Percentiles rank a stretch among this genome's conserved stretches.
These are phyloP conservation scores for Orobanche coerulescens DNA, from an alignment of 257 asterid genomes.

Conservation along the genomic window DNA sequence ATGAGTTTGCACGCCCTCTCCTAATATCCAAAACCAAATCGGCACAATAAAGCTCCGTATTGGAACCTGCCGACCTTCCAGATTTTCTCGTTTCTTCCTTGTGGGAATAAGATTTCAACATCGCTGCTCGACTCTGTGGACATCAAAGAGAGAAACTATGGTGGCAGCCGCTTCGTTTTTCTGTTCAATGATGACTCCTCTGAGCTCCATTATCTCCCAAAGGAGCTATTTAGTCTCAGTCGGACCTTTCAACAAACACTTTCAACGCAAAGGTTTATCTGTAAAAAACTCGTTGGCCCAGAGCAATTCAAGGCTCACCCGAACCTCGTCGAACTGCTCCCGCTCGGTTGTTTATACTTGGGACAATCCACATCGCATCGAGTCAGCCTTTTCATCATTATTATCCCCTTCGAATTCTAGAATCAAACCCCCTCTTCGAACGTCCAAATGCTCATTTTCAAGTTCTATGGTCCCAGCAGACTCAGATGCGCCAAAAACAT, in stretches of 20 bases:
- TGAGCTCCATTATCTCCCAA: slow-evolving; percentile 17
- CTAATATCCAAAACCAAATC: too few species aligned
- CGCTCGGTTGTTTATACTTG: neutral
- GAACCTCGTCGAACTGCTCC: slow-evolving; percentile 17
- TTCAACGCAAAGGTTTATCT: slow-evolving; percentile 27
- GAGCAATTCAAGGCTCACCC: slow-evolving; percentile 11
- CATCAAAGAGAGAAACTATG: slow-evolving; percentile 28
- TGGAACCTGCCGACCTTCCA: neutral
- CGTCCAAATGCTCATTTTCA: slow-evolving; percentile 32
- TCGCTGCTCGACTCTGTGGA: neutral
- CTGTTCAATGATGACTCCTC: slow-evolving; percentile 49
- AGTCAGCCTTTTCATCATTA: neutral
- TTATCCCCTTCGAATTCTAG: slow-evolving; percentile 18
- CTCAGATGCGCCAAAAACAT: slow-evolving; percentile 22
- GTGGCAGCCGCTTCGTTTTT: slow-evolving; percentile 39
- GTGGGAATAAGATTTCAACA: slow-evolving; percentile 20
- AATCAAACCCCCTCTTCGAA: slow-evolving; percentile 20
- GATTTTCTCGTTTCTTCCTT: slow-evolving; percentile 15
- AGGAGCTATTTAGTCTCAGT: slow-evolving; percentile 22
- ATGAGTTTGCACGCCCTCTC: too few species aligned
- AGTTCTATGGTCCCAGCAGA: slow-evolving; percentile 25
- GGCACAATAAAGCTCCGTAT: neutral
- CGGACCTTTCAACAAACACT: slow-evolving; percentile 53
- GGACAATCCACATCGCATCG: neutral
- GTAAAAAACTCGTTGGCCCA: slow-evolving; percentile 10